Percentiles rank a stretch among this genome's conserved stretches.
Evolutionary conservation across 2,329 filamentous ascomycete species (phyloP).

Genomic region (Nemania diffusa): DNA sequence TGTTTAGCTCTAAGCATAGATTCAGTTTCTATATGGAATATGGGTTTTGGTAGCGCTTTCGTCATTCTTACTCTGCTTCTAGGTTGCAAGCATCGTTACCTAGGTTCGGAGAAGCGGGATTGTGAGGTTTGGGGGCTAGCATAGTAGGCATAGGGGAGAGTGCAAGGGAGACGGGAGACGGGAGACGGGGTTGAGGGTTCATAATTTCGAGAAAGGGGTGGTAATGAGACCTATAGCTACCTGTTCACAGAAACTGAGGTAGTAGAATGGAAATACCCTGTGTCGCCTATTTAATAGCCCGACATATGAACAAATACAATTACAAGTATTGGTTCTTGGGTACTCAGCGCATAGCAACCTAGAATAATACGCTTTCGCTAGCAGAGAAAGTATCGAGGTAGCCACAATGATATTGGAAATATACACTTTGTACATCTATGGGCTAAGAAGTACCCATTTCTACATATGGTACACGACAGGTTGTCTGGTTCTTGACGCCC

Average conservation of each 20-base stretch:
- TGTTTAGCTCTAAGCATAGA: not conserved
- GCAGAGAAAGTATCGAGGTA: not conserved
- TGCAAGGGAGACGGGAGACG: not conserved
- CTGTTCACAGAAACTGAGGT: not conserved
- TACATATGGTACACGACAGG: constrained; percentile 10
- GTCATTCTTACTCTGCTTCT: not conserved
- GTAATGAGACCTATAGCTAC: not conserved
- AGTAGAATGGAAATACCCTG: constrained; percentile 23
- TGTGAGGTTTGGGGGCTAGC: not conserved
- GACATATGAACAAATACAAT: constrained; percentile 9
- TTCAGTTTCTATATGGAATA: not conserved
- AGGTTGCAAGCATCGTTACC: not conserved
- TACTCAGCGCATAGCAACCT: not conserved
- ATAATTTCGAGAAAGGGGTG: not conserved
- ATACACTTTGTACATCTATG: constrained; percentile 33
- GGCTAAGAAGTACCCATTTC: constrained; percentile 9
- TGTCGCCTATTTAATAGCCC: not conserved
- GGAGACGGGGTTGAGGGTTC: not conserved
- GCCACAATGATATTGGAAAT: constrained; percentile 1
- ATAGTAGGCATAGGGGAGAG: not conserved
- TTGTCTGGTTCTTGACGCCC: constrained; percentile 1
- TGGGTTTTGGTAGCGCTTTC: not conserved
- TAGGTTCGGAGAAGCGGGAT: not conserved
- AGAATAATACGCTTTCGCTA: not conserved
- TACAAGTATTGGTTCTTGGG: not conserved